phyloP scores from a whole-genome alignment of 2,329 filamentous ascomycete species.

The Fusarium sp. region DNA sequence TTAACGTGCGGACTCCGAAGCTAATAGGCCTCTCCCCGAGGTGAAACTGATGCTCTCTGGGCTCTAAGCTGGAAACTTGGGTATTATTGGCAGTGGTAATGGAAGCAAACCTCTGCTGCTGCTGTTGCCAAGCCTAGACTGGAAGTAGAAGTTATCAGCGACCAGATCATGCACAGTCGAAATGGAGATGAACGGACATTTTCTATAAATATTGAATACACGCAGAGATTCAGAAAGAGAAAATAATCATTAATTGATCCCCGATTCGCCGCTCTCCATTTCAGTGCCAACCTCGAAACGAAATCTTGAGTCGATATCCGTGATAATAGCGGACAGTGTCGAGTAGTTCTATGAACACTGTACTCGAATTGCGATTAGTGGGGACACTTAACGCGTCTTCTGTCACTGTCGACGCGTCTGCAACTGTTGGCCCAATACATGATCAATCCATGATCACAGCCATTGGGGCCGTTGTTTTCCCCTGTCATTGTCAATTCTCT shows the following conservation, averaged over 20 bases:
- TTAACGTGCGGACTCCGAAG: constrained; percentile 3
- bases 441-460: background rate
- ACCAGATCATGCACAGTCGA: background rate
- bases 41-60: constrained; percentile 33
- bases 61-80: constrained; percentile 30
- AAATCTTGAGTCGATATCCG: background rate
- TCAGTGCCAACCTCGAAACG: background rate
- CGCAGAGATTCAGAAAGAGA: background rate
- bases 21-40: constrained; percentile 43
- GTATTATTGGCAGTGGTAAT: constrained; percentile 41
- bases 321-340: background rate
- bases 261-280: background rate
- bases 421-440: background rate
- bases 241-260: background rate
- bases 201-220: background rate
- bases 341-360: constrained; percentile 2
- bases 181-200: background rate
- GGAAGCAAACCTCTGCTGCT: constrained; percentile 17
- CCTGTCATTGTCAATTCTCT: background rate
- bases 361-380: background rate
- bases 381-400: constrained; percentile 39
- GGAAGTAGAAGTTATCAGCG: background rate
- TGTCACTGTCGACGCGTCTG: constrained; percentile 29
- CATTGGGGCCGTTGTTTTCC: background rate
- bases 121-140: constrained; percentile 5